Conservation (phyloP, 371 early-diverging fungal genomes). For the Haplosporangium sp. region DNA sequence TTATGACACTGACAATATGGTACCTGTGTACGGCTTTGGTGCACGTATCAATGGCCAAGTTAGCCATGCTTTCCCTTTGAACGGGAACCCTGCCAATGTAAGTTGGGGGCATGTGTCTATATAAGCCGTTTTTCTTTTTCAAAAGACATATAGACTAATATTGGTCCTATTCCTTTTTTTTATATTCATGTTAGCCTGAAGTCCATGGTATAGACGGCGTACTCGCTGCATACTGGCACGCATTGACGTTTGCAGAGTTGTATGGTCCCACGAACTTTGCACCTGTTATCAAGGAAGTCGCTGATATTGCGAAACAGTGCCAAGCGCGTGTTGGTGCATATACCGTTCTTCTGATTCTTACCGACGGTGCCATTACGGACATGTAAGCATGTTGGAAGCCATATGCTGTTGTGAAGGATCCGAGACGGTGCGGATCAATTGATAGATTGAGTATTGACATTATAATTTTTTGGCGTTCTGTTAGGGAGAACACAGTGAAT, state of each 20-base stretch:
- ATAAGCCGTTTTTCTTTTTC: not conserved
- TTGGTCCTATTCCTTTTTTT: not conserved
- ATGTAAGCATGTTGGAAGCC: constrained; percentile 6
- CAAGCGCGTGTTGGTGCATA: constrained; percentile 13
- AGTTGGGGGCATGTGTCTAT: not conserved
- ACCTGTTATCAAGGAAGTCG: constrained; percentile 42
- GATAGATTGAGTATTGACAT: not conserved
- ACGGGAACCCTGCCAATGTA: constrained; percentile 49
- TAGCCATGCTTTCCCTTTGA: constrained; percentile 59
- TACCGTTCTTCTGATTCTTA: constrained; percentile 32
- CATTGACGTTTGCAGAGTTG: constrained; percentile 52
- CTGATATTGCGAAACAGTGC: constrained; percentile 14
- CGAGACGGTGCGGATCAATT: not conserved
- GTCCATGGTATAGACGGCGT: constrained; percentile 61
- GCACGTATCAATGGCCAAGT: constrained; percentile 55
- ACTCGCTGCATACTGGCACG: constrained; percentile 55
- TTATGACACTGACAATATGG: constrained; percentile 50
- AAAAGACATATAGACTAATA: too few species aligned
- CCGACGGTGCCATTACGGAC: constrained; percentile 44
- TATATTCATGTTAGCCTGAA: constrained; percentile 48
- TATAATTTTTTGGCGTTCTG: not conserved
- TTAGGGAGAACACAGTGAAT: constrained; percentile 54
- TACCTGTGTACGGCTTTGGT: constrained; percentile 64
- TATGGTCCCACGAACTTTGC: constrained; percentile 68
- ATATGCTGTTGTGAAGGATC: too few species aligned